Evolutionary conservation across 2,329 filamentous ascomycete species (phyloP).

Genomic region (Hypoxylon sp.): DNA sequence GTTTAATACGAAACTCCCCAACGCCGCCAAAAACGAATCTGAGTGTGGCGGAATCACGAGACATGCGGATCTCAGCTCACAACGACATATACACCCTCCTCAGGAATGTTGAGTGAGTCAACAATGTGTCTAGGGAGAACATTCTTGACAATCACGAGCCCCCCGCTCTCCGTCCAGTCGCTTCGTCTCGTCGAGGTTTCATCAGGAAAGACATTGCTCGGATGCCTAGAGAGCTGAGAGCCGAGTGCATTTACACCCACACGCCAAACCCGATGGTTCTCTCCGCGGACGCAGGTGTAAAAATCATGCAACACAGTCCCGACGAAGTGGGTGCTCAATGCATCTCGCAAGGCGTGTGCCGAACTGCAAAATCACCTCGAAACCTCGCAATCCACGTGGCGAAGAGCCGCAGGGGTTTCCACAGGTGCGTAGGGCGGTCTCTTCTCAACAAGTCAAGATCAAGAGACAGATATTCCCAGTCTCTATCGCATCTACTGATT

Average conservation of each 20-base stretch:
- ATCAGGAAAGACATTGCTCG: not conserved
- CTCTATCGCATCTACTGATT: slow-evolving; percentile 2
- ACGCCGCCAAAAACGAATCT: no score
- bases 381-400: slow-evolving; percentile 30
- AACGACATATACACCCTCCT: not conserved
- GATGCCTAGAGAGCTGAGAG: not conserved
- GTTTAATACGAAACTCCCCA: slow-evolving; percentile 14
- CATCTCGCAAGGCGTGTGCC: slow-evolving; percentile 21
- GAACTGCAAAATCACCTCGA: slow-evolving; percentile 12
- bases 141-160: not conserved
- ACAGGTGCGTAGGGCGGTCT: slow-evolving; percentile 10
- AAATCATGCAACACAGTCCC: slow-evolving; percentile 5
- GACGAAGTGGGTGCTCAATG: slow-evolving; percentile 12
- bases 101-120: not conserved
- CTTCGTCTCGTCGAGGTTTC: not conserved
- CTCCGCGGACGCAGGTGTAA: not conserved
- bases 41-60: slow-evolving; percentile 12
- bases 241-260: not conserved
- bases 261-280: not conserved
- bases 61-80: slow-evolving; percentile 16
- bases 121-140: not conserved
- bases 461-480: slow-evolving; percentile 14
- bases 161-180: not conserved
- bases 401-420: slow-evolving; percentile 10
- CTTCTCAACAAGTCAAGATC: slow-evolving; percentile 12